These are phyloP conservation scores for Camellia japonica DNA, from an alignment of 148 eudicot species.

Conservation along the genomic window DNA sequence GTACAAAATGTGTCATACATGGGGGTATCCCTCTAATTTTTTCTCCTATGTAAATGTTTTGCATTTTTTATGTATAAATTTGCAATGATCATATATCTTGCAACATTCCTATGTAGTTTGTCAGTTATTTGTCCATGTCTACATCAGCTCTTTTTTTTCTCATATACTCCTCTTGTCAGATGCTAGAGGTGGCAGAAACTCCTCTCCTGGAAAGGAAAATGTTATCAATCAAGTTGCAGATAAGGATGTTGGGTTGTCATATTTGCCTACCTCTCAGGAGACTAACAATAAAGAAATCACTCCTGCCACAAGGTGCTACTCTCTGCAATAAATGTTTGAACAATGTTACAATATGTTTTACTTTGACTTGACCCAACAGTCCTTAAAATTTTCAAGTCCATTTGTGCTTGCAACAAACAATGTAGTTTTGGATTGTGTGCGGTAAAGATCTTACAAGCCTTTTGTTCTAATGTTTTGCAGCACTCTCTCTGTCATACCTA, in stretches of 20 bases:
- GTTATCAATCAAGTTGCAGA: slow-evolving; percentile 42
- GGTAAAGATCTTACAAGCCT: not conserved
- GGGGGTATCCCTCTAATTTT: not conserved
- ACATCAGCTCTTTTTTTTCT: not conserved
- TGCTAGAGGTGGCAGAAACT: slow-evolving; percentile 50
- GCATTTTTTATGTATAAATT: not conserved
- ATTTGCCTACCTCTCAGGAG: slow-evolving; percentile 41
- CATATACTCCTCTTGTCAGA: slow-evolving; percentile 32
- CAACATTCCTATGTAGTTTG: not conserved
- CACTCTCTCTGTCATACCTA: slow-evolving; percentile 35
- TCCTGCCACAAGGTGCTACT: slow-evolving; percentile 46
- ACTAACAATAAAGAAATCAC: slow-evolving; percentile 30
- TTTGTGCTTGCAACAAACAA: slow-evolving; percentile 5
- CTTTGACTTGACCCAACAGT: not conserved
- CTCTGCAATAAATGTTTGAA: not conserved
- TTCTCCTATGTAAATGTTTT: not conserved
- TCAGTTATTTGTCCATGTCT: not conserved
- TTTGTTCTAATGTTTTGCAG: slow-evolving; percentile 42
- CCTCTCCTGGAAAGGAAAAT: slow-evolving; percentile 48
- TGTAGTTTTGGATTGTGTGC: not conserved
- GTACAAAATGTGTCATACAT: not conserved
- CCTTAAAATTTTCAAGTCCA: not conserved
- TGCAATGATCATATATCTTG: not conserved
- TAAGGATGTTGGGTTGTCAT: slow-evolving; percentile 24
- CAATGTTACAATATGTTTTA: not conserved